phyloP scores from a whole-genome alignment of 495 filamentous ascomycete genomes.

The Chaetomidium leptoderma region DNA sequence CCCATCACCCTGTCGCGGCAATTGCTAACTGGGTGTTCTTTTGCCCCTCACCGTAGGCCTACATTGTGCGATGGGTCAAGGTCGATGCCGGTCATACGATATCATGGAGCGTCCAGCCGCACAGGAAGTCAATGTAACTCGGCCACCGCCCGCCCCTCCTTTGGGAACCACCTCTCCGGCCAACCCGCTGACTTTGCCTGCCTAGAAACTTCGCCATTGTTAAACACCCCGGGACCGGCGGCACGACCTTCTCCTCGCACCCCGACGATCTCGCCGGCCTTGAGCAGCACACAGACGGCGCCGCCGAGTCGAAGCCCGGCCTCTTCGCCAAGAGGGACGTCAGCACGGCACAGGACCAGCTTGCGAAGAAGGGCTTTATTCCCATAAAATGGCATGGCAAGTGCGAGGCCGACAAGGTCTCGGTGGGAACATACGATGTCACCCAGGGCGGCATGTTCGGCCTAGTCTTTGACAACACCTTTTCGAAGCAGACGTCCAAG shows the following conservation, averaged over 20 bases:
- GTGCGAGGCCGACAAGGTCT: slow-evolving; percentile 95
- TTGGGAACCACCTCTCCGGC: background rate
- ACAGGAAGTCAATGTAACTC: slow-evolving; percentile 84
- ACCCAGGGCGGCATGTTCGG: slow-evolving; percentile 88
- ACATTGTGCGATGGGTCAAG: slow-evolving; percentile 94
- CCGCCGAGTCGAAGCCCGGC: slow-evolving; percentile 34
- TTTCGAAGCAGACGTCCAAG: slow-evolving; percentile 92
- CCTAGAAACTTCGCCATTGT: slow-evolving; percentile 91
- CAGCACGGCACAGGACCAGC: slow-evolving; percentile 70
- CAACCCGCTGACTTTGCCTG: slow-evolving; percentile 1
- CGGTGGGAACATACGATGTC: slow-evolving; percentile 84
- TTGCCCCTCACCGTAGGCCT: slow-evolving; percentile 59
- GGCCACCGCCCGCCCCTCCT: background rate
- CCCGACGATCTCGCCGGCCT: slow-evolving; percentile 41
- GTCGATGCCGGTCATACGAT: slow-evolving; percentile 86
- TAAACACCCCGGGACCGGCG: slow-evolving; percentile 79
- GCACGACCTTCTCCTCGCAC: slow-evolving; percentile 51
- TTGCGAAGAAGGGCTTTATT: slow-evolving; percentile 80
- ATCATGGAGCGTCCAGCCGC: slow-evolving; percentile 94
- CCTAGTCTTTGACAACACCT: slow-evolving; percentile 97
- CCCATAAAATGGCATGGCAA: slow-evolving; percentile 85
- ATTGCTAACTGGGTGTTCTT: slow-evolving; percentile 5
- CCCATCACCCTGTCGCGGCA: background rate
- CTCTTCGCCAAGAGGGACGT: slow-evolving; percentile 47
- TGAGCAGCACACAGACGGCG: slow-evolving; percentile 44